Conservation (phyloP, 1,284 basidiomycete species). For the Leccinum solheimii region DNA sequence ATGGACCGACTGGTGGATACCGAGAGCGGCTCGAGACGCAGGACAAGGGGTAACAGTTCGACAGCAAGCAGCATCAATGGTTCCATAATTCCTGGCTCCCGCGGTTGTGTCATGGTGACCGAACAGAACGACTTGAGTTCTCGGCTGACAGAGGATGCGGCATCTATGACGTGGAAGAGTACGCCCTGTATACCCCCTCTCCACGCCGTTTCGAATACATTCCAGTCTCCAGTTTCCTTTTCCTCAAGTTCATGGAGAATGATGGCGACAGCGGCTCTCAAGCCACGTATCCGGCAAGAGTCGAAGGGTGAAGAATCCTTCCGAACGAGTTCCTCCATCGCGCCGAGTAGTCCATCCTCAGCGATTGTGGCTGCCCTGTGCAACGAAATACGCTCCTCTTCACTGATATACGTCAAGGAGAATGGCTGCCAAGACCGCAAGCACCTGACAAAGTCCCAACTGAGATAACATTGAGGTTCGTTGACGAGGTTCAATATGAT, state of each 20-base stretch:
- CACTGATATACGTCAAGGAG: conserved; percentile 59
- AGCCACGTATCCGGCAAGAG: conserved; percentile 50
- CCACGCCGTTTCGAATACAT: conserved; percentile 57
- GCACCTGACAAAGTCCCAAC: conserved; percentile 54
- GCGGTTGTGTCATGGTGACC: conserved; percentile 34
- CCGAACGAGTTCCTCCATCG: conserved; percentile 55
- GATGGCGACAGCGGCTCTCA: conserved; percentile 63
- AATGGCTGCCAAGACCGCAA: conserved; percentile 45
- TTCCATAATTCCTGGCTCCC: conserved; percentile 45
- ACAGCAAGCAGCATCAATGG: conserved; percentile 54
- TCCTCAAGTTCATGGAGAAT: conserved; percentile 51
- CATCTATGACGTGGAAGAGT: conserved; percentile 52
- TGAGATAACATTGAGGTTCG: conserved; percentile 61
- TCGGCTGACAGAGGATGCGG: conserved; percentile 46
- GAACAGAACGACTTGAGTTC: conserved; percentile 57
- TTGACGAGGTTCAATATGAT: conserved; percentile 61
- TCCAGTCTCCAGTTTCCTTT: conserved; percentile 52
- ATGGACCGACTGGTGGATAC: conserved; percentile 51
- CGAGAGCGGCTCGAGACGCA: conserved; percentile 46
- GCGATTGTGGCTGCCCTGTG: conserved; percentile 60
- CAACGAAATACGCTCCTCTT: conserved; percentile 43
- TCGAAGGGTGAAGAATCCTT: conserved; percentile 36
- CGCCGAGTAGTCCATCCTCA: conserved; percentile 63
- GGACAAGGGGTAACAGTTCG: conserved; percentile 55
- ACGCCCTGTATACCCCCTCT: conserved; percentile 56